Evolutionary conservation across 495 filamentous ascomycete genomes (phyloP), one percentile per base, ranked within the genome.

Genomic region (Diplogelasinospora grovesii): DNA sequence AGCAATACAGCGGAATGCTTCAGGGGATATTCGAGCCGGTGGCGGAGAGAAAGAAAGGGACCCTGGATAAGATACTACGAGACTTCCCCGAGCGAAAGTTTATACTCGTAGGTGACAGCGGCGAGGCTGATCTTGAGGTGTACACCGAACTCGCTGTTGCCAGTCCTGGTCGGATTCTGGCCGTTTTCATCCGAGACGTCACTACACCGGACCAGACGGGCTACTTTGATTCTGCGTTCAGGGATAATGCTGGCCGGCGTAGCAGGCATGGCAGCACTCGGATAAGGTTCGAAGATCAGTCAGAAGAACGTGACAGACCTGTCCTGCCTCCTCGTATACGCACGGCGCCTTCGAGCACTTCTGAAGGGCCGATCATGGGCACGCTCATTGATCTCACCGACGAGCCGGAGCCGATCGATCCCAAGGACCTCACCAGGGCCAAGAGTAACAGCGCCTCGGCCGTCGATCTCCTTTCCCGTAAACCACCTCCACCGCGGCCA

Each of bases 21-120:
- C 88, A 95, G 61, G 92, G 92, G 0, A 95, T 99, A 28, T 96
- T 99, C 48, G 92, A 99, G 62, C 93, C 92, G 14, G 92, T 94
- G 2, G 87, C 90, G 0, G 92, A 97, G 61, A 69, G 89, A 29
- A 99, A 99, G 66, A 90, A 86, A 57, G 78, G 79, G 0, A 83
- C 83, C 0, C 66, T 99, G 1, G 89, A 95, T 46, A 82, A 75
- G 46, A 83, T 99, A 23, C 64, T 96, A 47, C 68, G 74, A 14
- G 92, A 99, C 53, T 99, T 97, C 54, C 92, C 92, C 0, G 72
- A 89, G 33, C 71, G 93, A 30, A 83, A 79, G 46, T 99, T 96
- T 59, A 75, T 99, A 7, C 73, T 99, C 1, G 82, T 95, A 22
- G 92, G 92, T 3, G 92, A 98, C 52, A 95, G 89, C 50, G 92